Evolutionary conservation across 352 stramenopile species (phyloP), one percentile per base, ranked within the genome.

Genomic region (Phytophthora pinifolia): DNA sequence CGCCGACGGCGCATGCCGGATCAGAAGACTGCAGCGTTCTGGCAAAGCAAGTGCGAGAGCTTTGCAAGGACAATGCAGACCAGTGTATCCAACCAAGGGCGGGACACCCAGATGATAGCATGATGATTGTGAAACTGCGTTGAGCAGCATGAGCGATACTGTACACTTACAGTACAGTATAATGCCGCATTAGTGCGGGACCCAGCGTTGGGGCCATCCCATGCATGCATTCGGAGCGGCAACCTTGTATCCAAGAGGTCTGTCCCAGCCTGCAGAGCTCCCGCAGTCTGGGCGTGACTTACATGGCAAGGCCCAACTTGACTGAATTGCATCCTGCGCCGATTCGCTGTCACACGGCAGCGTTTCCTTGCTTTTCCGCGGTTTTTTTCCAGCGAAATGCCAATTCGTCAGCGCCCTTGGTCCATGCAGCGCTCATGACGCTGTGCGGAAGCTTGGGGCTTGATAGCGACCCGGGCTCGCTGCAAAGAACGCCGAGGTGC

Each of bases 61-160:
- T 57, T 50, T 45, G 34, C 55, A 58, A 39, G 47, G 55, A 57
- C 46, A 59, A 59, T 43, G 17, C 51, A 9, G 59, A 68, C 20
- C 59, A 68, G 59, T 46, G 39, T 33, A 67, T 67, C 59, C 41
- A 46, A 39, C n/a, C 50, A 17, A 45, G 45, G 35, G n/a, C n/a
- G n/a, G 59, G 54, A 35, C 53, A 22, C 17, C 32, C 32, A 47
- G 36, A 51, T 42, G 57, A 55, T 51, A 50, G 25, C 17, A 10
- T 9, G 14, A 6, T n/a, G 54, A 68, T 64, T 47, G 54, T 53
- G 53, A 67, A 54, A 20, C 38, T 43, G 50, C 45, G 22, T 27
- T 27, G 22, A 27, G 22, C 22, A 44, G n/a, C 5, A 9, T 38
- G 29, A 37, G 4, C 3, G 22, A 27, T 27, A n/a, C n/a, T n/a